Base-by-base conservation (phyloP, 257 asterid species). In the Przewalskia tangutica region DNA sequence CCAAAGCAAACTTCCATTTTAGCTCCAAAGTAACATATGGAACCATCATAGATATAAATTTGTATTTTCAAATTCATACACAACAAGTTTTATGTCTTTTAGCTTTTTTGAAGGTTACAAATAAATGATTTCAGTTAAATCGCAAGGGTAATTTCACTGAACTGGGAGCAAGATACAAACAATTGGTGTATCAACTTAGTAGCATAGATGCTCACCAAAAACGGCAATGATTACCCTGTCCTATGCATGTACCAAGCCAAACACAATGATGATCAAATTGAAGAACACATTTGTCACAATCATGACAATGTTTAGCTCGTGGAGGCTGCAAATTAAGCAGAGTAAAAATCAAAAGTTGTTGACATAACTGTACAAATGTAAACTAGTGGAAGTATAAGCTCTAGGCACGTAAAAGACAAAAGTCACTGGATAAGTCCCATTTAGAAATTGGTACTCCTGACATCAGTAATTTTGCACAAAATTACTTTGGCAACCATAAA, bases 181-280 rank as follows among this genome's bases (percentile, higher is more conserved):
- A 58, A 50, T 5, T 66, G 46, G 63, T 71, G 84, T 50, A n/a
- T 71, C 17, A 66, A 63, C 81, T 17, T 62, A 80, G 66, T 50
- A 27, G 70, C 81, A 86, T 17, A 55, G 44, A 66, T 12, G 84
- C 97, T 85, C 82, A 96, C 99, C 98, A 96, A 87, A 94, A 96
- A 42, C 89, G 94, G 53, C 95, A 89, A 88, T 96, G 99, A 89
- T 96, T 96, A 63, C 93, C 90, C 86, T 85, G 98, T 80, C 99
- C 99, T 75, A 96, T 85, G 87, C 99, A 96, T 55, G 97, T 89
- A 77, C 99, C 99, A 67, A 96, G 98, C 98, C 99, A 96, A 85
- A 92, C 98, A 81, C 99, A 96, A 75, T 96, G 99, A 91, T 96
- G 99, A 90, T 96, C 99, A 90, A 94, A 96, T 86, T 96, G 98